These are phyloP conservation scores for Phytophthora citricola DNA, from an alignment of 352 stramenopile genomes.

Conservation along the genomic window DNA sequence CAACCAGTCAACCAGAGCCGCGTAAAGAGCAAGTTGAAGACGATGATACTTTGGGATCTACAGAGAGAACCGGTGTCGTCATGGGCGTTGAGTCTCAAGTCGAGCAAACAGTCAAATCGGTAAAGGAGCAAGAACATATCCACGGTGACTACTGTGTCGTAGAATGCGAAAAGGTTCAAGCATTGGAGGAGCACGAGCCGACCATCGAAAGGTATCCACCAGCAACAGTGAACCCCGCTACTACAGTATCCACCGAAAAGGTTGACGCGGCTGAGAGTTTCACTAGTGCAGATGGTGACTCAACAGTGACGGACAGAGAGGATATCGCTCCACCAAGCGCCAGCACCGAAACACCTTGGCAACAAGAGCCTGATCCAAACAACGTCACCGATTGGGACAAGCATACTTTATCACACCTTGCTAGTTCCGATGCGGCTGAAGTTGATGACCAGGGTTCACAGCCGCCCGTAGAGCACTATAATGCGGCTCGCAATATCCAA, in stretches of 20 bases:
- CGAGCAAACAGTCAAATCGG: constrained; percentile 1
- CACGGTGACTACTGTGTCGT: constrained; percentile 13
- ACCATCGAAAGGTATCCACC: constrained; percentile 12
- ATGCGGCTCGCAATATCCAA: constrained; percentile 37
- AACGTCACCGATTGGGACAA: neutral
- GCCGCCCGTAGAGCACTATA: neutral
- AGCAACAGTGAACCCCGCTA: neutral
- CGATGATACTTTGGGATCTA: neutral
- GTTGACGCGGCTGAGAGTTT: constrained; percentile 6
- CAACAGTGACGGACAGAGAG: neutral
- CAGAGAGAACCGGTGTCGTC: neutral
- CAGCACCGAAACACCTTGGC: neutral
- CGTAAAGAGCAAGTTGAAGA: constrained; percentile 6
- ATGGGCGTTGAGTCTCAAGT: constrained; percentile 10
- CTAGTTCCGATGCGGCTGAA: constrained; percentile 1
- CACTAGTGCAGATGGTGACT: constrained; percentile 8
- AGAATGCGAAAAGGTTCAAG: constrained; percentile 8
- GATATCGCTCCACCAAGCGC: neutral
- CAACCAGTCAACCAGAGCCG: constrained; percentile 1
- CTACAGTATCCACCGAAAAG: constrained; percentile 10
- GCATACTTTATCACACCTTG: neutral
- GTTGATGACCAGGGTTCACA: neutral
- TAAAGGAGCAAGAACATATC: constrained; percentile 13
- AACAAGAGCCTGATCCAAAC: neutral
- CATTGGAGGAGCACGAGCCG: constrained; percentile 11